Evolutionary conservation across 352 stramenopile species (phyloP), one percentile per base, ranked within the genome.

Genomic region (Phytophthora europaea): DNA sequence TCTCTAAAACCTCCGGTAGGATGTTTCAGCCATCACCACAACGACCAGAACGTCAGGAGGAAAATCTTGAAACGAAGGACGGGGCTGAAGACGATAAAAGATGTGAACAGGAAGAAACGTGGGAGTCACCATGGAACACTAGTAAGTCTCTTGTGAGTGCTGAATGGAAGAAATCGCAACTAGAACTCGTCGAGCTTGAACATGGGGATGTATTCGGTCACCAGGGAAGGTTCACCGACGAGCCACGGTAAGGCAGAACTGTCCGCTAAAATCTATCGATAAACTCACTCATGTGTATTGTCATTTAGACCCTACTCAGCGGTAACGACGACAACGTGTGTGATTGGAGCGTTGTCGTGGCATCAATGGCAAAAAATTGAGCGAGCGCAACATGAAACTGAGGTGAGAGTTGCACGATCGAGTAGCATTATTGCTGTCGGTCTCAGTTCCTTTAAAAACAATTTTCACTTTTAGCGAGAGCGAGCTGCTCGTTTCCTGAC

Each of bases 321-420:
- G 2, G 43, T 83, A 48, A 51, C 73, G 7, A 67, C 53, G 28
- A 74, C 72, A 56, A 69, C 20, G 2, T 78, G 70, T 40, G 65
- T 62, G 10, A 66, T 81, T 34, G 72, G 72, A 20, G 70, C 76
- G 20, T 34, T 88, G 4, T 78, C 81, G 9, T 86, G 81, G 81
- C 20, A 59, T 2, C 28, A 81, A 7, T 78, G 82, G 65, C 43
- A 40, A 18, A 59, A 53, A 13, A 72, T 83, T 33, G 76, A 86
- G 10, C 45, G 54, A 20, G 55, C 65, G 20, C 81, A 88, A 61
- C 70, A 67, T 22, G 45, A 57, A 66, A 69, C 61, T 4, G 70
- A 84, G 76, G 80, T 83, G 28, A 53, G 51, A 18, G 23, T 22
- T 48, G 7, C 28, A 7, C 28, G 28, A 31, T 31, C 28, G 28